These are phyloP conservation scores for Odonthalia washingtoniensis DNA, from an alignment of 31 red algal species.

Conservation along the genomic window DNA sequence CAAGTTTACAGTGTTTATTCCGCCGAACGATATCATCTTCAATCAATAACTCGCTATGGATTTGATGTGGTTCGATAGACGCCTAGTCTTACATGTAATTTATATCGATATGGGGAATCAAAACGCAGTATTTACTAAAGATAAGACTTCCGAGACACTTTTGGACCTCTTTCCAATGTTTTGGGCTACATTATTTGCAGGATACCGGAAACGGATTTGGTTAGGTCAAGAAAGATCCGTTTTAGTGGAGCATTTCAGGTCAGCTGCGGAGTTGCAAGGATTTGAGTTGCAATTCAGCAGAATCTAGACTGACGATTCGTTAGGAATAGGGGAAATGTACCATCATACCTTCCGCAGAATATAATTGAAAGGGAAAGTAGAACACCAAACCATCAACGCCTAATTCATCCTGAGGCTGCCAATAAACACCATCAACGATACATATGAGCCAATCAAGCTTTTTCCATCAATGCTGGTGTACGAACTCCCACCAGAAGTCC, in stretches of 20 bases:
- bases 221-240: constrained; percentile 28
- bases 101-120: constrained; percentile 11
- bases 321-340: constrained; percentile 42
- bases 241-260: constrained; percentile 5
- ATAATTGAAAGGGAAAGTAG: no score
- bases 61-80: background rate
- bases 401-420: no score
- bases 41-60: no score
- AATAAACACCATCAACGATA: no score
- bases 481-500: no score
- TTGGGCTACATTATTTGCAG: constrained; percentile 35
- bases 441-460: no score
- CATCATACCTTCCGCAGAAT: constrained; percentile 31
- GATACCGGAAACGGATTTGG: background rate
- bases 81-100: constrained; percentile 28
- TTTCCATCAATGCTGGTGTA: no score
- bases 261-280: background rate
- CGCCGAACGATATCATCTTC: no score
- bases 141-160: constrained; percentile 18
- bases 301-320: constrained; percentile 30
- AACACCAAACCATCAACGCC: no score
- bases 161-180: constrained; percentile 16
- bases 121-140: background rate
- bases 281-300: background rate
- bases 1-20: no score